Percentiles rank a stretch among this genome's conserved stretches.
These are phyloP conservation scores for Lichtheimia corymbifera DNA, from an alignment of 371 early-diverging fungal species.

Conservation along the genomic window DNA sequence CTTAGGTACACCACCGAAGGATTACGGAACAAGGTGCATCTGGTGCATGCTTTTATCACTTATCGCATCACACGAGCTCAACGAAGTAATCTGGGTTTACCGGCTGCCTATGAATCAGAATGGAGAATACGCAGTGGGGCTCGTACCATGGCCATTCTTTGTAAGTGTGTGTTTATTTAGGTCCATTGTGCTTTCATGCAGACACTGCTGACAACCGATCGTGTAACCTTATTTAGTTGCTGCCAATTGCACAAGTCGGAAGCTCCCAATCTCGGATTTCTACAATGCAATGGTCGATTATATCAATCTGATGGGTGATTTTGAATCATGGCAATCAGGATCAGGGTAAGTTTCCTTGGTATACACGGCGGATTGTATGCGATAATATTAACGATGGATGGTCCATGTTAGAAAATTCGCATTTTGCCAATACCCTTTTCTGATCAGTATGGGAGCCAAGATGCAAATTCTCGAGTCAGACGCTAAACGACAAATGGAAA, in stretches of 20 bases:
- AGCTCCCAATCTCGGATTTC: slow-evolving; percentile 72
- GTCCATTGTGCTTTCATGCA: background rate
- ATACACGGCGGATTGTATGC: background rate
- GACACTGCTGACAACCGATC: background rate
- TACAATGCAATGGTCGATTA: slow-evolving; percentile 87
- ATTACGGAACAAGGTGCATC: slow-evolving; percentile 74
- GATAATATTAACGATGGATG: background rate
- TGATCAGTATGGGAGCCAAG: slow-evolving; percentile 84
- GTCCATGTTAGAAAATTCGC: slow-evolving; percentile 58
- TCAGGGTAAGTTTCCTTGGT: slow-evolving; percentile 51
- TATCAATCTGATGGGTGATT: slow-evolving; percentile 81
- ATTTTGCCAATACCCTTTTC: slow-evolving; percentile 89
- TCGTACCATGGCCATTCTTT: slow-evolving; percentile 84
- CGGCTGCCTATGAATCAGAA: slow-evolving; percentile 69
- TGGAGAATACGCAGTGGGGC: slow-evolving; percentile 88
- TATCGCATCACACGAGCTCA: slow-evolving; percentile 71
- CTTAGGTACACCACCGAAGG: slow-evolving; percentile 57
- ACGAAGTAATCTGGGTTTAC: slow-evolving; percentile 35
- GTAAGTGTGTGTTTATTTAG: slow-evolving; percentile 36
- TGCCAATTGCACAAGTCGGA: slow-evolving; percentile 60
- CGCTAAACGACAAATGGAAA: slow-evolving; percentile 85
- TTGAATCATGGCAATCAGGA: slow-evolving; percentile 80
- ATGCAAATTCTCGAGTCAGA: slow-evolving; percentile 89
- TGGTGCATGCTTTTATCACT: slow-evolving; percentile 80
- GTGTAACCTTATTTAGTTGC: slow-evolving; percentile 54